These are phyloP conservation scores for Paramecium pentaurelia DNA, from an alignment of 73 alveolate species.

Conservation along the genomic window DNA sequence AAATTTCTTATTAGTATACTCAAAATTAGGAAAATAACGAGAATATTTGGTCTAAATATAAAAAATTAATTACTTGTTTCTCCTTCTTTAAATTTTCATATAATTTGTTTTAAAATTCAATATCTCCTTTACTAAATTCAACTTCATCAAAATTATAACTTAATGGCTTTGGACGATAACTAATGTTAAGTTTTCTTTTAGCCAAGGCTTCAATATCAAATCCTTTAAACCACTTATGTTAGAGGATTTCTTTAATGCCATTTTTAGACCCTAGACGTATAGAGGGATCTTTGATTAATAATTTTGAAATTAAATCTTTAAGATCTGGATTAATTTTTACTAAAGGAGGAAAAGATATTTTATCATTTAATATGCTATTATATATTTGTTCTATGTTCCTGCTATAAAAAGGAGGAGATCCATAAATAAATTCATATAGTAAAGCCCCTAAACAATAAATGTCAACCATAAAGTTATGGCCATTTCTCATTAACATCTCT, in stretches of 20 bases:
- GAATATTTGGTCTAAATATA: neutral
- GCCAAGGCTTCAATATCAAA: slow-evolving; percentile 70
- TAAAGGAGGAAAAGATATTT: slow-evolving; percentile 47
- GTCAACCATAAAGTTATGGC: slow-evolving; percentile 76
- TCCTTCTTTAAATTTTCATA: neutral
- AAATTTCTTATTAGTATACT: neutral
- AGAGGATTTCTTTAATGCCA: slow-evolving; percentile 73
- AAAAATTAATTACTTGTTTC: neutral
- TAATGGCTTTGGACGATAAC: neutral
- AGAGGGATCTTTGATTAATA: slow-evolving; percentile 77
- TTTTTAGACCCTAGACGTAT: slow-evolving; percentile 66
- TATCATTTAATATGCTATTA: slow-evolving; percentile 54
- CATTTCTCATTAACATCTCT: slow-evolving; percentile 80
- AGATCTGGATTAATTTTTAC: slow-evolving; percentile 25
- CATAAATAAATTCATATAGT: slow-evolving; percentile 87
- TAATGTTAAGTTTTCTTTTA: neutral
- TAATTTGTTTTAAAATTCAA: neutral
- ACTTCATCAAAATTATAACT: slow-evolving; percentile 11
- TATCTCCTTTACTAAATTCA: slow-evolving; percentile 26
- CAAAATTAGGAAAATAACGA: neutral
- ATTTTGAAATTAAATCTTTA: slow-evolving; percentile 65
- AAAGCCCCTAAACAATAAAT: slow-evolving; percentile 84
- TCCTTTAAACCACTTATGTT: slow-evolving; percentile 84
- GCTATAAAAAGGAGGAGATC: slow-evolving; percentile 81
- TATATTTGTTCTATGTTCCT: slow-evolving; percentile 69